A percentile compares a stretch with the other conserved stretches of the same genome.
Conservation (phyloP, 441 rosid species). For the Biscutella laevigata region DNA sequence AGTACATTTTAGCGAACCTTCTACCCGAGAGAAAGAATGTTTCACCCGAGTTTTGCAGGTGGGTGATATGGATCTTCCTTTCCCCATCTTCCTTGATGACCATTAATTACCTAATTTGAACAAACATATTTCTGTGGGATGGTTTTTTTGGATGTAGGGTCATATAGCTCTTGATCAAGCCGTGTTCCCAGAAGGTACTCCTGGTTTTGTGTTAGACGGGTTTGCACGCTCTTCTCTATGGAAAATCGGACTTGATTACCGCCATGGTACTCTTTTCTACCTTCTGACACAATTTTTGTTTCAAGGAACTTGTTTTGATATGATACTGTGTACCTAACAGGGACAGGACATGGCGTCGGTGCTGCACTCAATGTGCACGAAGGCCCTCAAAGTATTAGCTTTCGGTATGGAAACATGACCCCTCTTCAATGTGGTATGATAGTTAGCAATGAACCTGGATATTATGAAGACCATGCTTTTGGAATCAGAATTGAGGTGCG, state of each 20-base stretch:
- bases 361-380: slow-evolving; percentile 96
- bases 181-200: slow-evolving; percentile 84
- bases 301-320: background rate
- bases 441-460: slow-evolving; percentile 97
- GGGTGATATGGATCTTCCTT: background rate
- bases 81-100: background rate
- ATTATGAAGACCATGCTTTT: slow-evolving; percentile 93
- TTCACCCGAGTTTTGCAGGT: slow-evolving; percentile 93
- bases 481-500: slow-evolving; percentile 94
- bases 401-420: slow-evolving; percentile 71
- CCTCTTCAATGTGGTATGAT: slow-evolving; percentile 86
- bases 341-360: slow-evolving; percentile 97
- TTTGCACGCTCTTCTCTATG: slow-evolving; percentile 91
- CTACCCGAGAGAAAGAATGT: slow-evolving; percentile 74
- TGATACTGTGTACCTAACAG: slow-evolving; percentile 30
- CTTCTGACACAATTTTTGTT: background rate
- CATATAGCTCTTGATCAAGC: slow-evolving; percentile 96
- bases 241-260: slow-evolving; percentile 96
- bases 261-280: slow-evolving; percentile 56
- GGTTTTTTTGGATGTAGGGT: slow-evolving; percentile 48
- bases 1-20: slow-evolving; percentile 82
- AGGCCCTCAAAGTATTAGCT: slow-evolving; percentile 98
- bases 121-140: background rate
- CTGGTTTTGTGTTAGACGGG: slow-evolving; percentile 85
- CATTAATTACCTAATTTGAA: slow-evolving; percentile 1